Evolutionary conservation across 2,329 filamentous ascomycete species (phyloP).

Genomic region (Juglanconis juglandina): DNA sequence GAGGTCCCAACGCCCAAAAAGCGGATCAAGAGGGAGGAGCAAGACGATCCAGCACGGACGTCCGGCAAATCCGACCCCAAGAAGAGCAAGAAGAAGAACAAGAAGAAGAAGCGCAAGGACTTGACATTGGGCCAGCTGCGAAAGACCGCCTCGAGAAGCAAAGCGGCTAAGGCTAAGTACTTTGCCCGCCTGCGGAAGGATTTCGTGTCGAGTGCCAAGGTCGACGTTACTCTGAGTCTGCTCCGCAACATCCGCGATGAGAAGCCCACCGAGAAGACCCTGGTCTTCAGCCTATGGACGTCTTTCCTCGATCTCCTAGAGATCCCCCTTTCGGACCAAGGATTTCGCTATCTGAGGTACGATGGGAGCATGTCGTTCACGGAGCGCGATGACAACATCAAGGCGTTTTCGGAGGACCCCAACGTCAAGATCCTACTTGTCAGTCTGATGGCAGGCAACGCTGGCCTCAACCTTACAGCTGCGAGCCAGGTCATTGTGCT

Average conservation of each 20-base stretch:
- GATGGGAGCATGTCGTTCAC: constrained; percentile 27
- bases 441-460: constrained; percentile 73
- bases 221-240: constrained; percentile 28
- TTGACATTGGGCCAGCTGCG: constrained; percentile 25
- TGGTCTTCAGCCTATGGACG: constrained; percentile 32
- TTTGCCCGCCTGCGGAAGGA: constrained; percentile 24
- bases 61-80: no score
- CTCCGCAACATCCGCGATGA: constrained; percentile 24
- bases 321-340: constrained; percentile 26
- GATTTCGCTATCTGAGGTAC: constrained; percentile 28
- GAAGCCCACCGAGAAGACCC: constrained; percentile 27
- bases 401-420: constrained; percentile 55
- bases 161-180: constrained; percentile 25
- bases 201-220: constrained; percentile 30
- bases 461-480: constrained; percentile 76
- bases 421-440: constrained; percentile 64
- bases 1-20: neutral
- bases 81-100: neutral
- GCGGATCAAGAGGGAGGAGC: neutral
- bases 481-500: constrained; percentile 82
- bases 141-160: constrained; percentile 22
- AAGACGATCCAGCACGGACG: neutral
- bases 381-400: constrained; percentile 59
- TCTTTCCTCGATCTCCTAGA: constrained; percentile 33
- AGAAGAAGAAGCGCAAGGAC: constrained; percentile 7